phyloP scores from a whole-genome alignment of 2,329 filamentous ascomycete genomes.

The Sporothrix brasiliensis region DNA sequence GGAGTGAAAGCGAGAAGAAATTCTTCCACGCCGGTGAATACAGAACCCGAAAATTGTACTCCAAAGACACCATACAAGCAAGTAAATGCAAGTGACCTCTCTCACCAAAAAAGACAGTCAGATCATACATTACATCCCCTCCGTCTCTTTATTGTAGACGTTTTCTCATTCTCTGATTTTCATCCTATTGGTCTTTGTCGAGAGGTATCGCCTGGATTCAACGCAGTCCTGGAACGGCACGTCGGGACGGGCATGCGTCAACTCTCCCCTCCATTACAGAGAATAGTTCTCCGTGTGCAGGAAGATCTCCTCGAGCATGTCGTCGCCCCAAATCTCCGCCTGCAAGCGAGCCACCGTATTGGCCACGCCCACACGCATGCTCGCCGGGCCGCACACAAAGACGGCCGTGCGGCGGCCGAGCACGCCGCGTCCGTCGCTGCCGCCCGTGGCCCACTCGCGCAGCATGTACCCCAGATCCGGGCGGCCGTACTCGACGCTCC shows the following conservation, averaged over 20 bases:
- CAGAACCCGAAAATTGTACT: not conserved
- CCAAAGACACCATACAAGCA: not conserved
- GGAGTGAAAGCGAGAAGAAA: not conserved
- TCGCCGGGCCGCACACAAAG: constrained; percentile 87
- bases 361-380: constrained; percentile 87
- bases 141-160: not conserved
- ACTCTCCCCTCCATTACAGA: constrained; percentile 54
- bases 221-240: too few species aligned
- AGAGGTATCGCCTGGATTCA: too few species aligned
- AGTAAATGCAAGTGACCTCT: not conserved
- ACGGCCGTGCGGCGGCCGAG: constrained; percentile 83
- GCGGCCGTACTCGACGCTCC: constrained; percentile 89
- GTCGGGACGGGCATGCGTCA: not conserved
- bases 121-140: constrained; percentile 9
- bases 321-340: constrained; percentile 77
- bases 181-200: too few species aligned
- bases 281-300: constrained; percentile 96
- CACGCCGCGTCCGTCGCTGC: constrained; percentile 64
- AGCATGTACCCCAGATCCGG: constrained; percentile 88
- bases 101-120: not conserved
- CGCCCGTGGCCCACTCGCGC: constrained; percentile 76
- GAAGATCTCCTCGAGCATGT: constrained; percentile 83
- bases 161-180: not conserved
- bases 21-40: not conserved
- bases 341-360: constrained; percentile 82